Base-by-base conservation (phyloP, 2,329 filamentous ascomycete genomes). In the Truncatella angustata region DNA sequence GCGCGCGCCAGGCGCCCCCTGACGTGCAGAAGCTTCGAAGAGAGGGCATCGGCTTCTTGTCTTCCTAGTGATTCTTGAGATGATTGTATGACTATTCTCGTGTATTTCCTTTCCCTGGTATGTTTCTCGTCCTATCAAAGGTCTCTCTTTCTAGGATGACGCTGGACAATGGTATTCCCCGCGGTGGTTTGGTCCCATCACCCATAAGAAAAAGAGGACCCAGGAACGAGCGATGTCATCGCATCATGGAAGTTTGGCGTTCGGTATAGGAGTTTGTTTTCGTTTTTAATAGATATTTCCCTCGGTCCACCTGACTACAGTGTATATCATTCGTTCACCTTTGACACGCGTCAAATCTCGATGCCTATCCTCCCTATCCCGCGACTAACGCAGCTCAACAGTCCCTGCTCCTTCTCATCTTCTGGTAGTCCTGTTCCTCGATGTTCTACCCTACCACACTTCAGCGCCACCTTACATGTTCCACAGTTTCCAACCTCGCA, bases 401-500 rank as follows among this genome's bases (percentile, higher is more conserved):
- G 77, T 0, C 66, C 64, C 0, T 58, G 64, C 2, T 54, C 58
- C 64, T 73, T 77, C 52, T 81, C 78, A 9, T 73, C 73, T 0
- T 72, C 69, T 47, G 63, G 59, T 14, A 81, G 63, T 5, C 73
- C 77, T 4, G 73, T 74, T 4, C 79, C 79, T 45, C 77, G 65
- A 58, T 81, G 78, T 18, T 79, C 71, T 2, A 80, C 73, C 28
- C 61, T 58, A 0, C 78, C 79, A 3, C 60, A 58, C 57, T 61
- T 70, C 30, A 81, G 55, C 2, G 49, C 58, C 16, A 81, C 63
- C 59, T 70, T 75, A 60, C 78, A 82, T 3, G 78, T 81, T 1
- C 75, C 78, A 49, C 78, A 81, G 54, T 80, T 81, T 0, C 79
- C 78, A 1, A 79, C 78, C 58, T 79, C 74, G 56, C 79, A 82